These are phyloP conservation scores for Hemileia vastatrix DNA, from an alignment of 1,284 basidiomycete species.

Conservation along the genomic window DNA sequence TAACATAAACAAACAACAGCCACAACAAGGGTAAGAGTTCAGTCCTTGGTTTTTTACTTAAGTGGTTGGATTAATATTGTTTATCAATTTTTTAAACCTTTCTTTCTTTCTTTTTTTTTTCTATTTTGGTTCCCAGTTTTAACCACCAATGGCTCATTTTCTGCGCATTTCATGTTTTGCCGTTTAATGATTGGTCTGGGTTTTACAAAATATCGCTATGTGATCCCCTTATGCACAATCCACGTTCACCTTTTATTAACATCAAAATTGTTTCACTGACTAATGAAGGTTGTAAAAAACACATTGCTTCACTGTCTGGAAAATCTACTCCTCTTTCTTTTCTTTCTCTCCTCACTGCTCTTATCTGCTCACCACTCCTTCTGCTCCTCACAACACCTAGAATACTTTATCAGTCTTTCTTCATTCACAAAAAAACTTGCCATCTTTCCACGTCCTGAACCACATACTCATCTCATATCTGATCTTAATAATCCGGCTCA, in stretches of 20 bases:
- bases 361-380: too few relatives aligned
- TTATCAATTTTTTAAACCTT: too few relatives aligned
- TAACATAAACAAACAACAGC: constrained; percentile 48
- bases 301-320: constrained; percentile 51
- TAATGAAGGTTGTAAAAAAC: constrained; percentile 43
- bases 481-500: too few relatives aligned
- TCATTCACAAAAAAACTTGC: constrained; percentile 56
- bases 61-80: too few relatives aligned
- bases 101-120: not conserved
- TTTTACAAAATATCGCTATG: too few relatives aligned
- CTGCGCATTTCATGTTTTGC: constrained; percentile 66
- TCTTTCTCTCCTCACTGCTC: constrained; percentile 47
- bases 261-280: constrained; percentile 35
- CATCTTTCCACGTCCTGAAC: constrained; percentile 59
- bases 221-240: constrained; percentile 46
- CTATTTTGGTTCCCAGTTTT: too few relatives aligned
- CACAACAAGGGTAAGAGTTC: constrained; percentile 45
- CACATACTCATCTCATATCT: too few relatives aligned
- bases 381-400: too few relatives aligned
- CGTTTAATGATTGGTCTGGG: constrained; percentile 64
- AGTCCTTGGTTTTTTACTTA: not conserved
- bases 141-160: too few relatives aligned
- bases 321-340: constrained; percentile 47
- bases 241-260: constrained; percentile 27
- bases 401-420: too few relatives aligned